These are phyloP conservation scores for Albizia julibrissin DNA, from an alignment of 306 rosid genomes.

Conservation along the genomic window DNA sequence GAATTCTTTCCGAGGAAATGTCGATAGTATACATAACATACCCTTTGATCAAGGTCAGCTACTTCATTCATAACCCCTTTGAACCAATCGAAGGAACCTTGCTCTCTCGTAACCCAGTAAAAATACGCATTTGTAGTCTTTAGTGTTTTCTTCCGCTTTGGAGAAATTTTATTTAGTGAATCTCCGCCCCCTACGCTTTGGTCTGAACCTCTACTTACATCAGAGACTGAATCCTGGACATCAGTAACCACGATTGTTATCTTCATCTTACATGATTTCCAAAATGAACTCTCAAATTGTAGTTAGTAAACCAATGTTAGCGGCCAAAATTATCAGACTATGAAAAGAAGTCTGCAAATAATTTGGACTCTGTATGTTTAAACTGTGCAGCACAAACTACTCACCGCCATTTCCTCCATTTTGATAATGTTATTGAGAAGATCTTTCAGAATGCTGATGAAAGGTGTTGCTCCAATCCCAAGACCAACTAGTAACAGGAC, in stretches of 20 bases:
- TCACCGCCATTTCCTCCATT: constrained; percentile 95
- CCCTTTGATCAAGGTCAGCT: constrained; percentile 97
- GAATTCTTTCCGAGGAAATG: constrained; percentile 25
- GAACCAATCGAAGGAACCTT: constrained; percentile 99
- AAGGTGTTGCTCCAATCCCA: constrained; percentile 99
- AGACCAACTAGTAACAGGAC: constrained; percentile 95
- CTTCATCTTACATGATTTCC: constrained; percentile 10
- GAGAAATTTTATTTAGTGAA: constrained; percentile 54
- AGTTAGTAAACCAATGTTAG: neutral
- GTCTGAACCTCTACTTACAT: constrained; percentile 66
- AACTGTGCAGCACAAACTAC: constrained; percentile 35
- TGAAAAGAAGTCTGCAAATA: constrained; percentile 4
- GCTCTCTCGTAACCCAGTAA: constrained; percentile 99
- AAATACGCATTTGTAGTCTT: constrained; percentile 96
- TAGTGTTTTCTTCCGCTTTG: constrained; percentile 66
- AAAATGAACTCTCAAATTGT: constrained; percentile 11
- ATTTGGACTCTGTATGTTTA: neutral
- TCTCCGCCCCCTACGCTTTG: constrained; percentile 58
- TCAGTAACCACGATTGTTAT: constrained; percentile 23
- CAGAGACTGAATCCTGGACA: constrained; percentile 69
- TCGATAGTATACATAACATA: constrained; percentile 25
- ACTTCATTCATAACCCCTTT: constrained; percentile 99
- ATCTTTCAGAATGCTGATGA: constrained; percentile 94
- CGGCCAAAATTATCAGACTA: neutral
- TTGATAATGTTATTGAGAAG: constrained; percentile 87